Conservation (phyloP, 2,329 filamentous ascomycete genomes). For the Ceratocystis albifundus region DNA sequence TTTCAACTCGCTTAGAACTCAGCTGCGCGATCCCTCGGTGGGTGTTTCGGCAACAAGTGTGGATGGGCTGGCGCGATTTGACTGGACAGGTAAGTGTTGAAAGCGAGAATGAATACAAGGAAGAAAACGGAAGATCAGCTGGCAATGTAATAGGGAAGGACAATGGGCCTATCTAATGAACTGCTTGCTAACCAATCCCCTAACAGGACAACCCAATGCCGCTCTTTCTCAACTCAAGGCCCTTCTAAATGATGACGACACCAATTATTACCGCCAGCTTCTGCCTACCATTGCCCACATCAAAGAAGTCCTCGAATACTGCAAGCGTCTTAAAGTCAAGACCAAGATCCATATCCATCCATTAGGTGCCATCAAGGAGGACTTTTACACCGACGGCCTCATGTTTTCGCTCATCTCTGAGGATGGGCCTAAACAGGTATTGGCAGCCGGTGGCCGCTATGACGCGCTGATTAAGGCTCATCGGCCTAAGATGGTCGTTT, state of each 20-base stretch:
- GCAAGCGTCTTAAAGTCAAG: conserved; percentile 60
- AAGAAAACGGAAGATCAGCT: background rate
- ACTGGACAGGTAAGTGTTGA: conserved; percentile 58
- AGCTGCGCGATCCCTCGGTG: conserved; percentile 68
- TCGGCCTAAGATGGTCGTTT: conserved; percentile 50
- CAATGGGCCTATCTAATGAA: background rate
- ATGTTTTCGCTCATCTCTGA: conserved; percentile 88
- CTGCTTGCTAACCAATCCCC: conserved; percentile 25
- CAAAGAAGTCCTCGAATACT: conserved; percentile 63
- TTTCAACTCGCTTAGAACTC: conserved; percentile 72
- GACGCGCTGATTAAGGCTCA: conserved; percentile 81
- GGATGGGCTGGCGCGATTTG: conserved; percentile 80
- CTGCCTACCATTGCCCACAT: conserved; percentile 69
- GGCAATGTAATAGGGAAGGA: background rate
- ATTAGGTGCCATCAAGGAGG: conserved; percentile 78
- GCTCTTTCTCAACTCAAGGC: conserved; percentile 48
- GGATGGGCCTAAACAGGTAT: conserved; percentile 68
- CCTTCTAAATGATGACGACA: conserved; percentile 50
- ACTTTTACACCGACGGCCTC: conserved; percentile 75
- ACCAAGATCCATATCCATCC: conserved; percentile 76
- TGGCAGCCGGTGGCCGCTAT: conserved; percentile 88
- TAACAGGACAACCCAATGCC: conserved; percentile 43
- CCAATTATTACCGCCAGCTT: conserved; percentile 59
- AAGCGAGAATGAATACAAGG: background rate
- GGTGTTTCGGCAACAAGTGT: conserved; percentile 80